Percentiles rank a stretch among this genome's conserved stretches.
These are phyloP conservation scores for Nitzschia palea DNA, from an alignment of 108 stramenopile species.

Conservation along the genomic window DNA sequence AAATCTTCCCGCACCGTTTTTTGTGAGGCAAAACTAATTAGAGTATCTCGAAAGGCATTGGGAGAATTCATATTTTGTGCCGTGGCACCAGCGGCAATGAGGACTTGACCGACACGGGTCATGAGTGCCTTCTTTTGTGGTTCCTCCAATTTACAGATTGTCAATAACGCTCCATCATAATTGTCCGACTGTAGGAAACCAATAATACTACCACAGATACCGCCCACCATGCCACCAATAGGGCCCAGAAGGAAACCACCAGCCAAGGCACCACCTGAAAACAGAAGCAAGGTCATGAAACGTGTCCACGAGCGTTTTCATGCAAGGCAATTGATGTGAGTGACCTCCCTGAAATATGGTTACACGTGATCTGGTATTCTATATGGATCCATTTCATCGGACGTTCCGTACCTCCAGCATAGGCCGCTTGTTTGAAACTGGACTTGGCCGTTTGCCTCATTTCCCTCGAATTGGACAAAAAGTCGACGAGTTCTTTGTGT, in stretches of 20 bases:
- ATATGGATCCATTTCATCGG: background rate
- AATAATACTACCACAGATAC: slow-evolving; percentile 47
- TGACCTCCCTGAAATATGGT: no score
- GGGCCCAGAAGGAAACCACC: slow-evolving; percentile 59
- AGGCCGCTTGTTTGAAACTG: slow-evolving; percentile 52
- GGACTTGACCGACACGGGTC: slow-evolving; percentile 39
- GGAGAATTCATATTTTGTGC: slow-evolving; percentile 24
- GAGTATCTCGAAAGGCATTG: slow-evolving; percentile 33
- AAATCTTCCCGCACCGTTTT: slow-evolving; percentile 43
- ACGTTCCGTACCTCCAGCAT: slow-evolving; percentile 28
- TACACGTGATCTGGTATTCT: background rate
- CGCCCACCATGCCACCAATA: slow-evolving; percentile 65
- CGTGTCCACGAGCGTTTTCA: no score
- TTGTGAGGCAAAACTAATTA: slow-evolving; percentile 39
- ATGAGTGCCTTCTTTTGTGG: slow-evolving; percentile 35
- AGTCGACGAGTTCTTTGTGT: slow-evolving; percentile 43
- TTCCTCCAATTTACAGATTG: slow-evolving; percentile 32
- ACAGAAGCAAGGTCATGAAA: no score
- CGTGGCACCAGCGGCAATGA: slow-evolving; percentile 49
- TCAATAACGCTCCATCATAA: slow-evolving; percentile 61
- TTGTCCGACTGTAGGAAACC: slow-evolving; percentile 49
- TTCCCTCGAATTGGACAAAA: slow-evolving; percentile 35
- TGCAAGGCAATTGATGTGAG: no score
- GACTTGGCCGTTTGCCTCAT: slow-evolving; percentile 51
- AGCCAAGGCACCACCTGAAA: slow-evolving; percentile 40